Conservation (phyloP, 805 yeast species). For the Yarrowia osloensis region DNA sequence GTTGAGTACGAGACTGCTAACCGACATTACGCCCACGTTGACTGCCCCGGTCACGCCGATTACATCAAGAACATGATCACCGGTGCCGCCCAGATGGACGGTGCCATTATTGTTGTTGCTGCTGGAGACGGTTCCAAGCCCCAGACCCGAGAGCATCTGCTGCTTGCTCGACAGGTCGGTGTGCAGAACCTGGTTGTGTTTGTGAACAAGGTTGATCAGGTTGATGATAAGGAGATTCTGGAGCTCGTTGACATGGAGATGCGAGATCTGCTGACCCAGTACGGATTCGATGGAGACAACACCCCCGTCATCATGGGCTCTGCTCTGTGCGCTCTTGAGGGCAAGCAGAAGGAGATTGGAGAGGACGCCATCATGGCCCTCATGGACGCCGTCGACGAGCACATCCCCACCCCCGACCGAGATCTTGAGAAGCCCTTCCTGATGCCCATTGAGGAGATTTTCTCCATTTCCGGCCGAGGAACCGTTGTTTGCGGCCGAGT, state of each 20-base stretch:
- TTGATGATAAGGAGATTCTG: conserved; percentile 98
- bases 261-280: conserved; percentile 89
- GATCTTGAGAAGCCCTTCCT: conserved; percentile 95
- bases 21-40: conserved; percentile 97
- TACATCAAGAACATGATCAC: conserved; percentile 98
- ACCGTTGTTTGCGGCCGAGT: conserved; percentile 99
- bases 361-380: conserved; percentile 77
- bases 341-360: conserved; percentile 87
- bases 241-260: conserved; percentile 99
- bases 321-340: conserved; percentile 94
- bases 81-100: conserved; percentile 99
- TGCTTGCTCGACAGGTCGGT: conserved; percentile 99
- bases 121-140: conserved; percentile 99
- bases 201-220: conserved; percentile 96
- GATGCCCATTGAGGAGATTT: conserved; percentile 96
- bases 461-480: conserved; percentile 99
- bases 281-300: conserved; percentile 98
- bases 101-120: conserved; percentile 98
- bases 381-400: conserved; percentile 88
- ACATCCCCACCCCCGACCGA: conserved; percentile 95
- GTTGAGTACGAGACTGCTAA: conserved; percentile 94
- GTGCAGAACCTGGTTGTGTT: conserved; percentile 96
- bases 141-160: conserved; percentile 97
- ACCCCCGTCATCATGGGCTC: conserved; percentile 98
- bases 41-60: conserved; percentile 99